A percentile compares a stretch with the other conserved stretches of the same genome.
phyloP scores from a whole-genome alignment of 2,329 filamentous ascomycete species.

The Aspergillus uvarum region DNA sequence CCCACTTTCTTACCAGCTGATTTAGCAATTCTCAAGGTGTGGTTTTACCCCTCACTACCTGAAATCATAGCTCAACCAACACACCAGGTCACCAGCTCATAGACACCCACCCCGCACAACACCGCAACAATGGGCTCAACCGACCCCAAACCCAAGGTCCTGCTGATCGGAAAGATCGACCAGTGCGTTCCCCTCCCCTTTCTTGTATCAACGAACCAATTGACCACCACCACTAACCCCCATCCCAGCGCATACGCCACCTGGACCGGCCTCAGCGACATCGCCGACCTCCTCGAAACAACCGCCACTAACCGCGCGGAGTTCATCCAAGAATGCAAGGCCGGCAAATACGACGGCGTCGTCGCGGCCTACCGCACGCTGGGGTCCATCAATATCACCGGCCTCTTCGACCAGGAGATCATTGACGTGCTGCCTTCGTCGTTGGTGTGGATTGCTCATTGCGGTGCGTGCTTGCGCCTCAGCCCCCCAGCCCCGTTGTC shows the following conservation, averaged over 20 bases:
- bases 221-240: constrained; percentile 11
- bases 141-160: constrained; percentile 54
- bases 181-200: constrained; percentile 51
- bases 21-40: no score
- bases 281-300: constrained; percentile 66
- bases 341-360: constrained; percentile 66
- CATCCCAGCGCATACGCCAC: constrained; percentile 55
- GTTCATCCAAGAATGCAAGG: constrained; percentile 67
- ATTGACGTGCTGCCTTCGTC: constrained; percentile 50
- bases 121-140: constrained; percentile 22
- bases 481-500: not conserved
- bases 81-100: not conserved
- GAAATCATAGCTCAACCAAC: not conserved
- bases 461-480: constrained; percentile 29
- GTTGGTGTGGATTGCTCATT: constrained; percentile 40
- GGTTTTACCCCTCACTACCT: not conserved
- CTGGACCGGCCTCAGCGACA: constrained; percentile 60
- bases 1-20: not conserved
- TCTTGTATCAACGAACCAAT: not conserved
- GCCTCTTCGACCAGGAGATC: constrained; percentile 69
- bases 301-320: constrained; percentile 61
- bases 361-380: constrained; percentile 71
- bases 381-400: constrained; percentile 62
- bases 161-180: constrained; percentile 63
- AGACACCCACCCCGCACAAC: not conserved